These are phyloP conservation scores for Croton laevigatus DNA, from an alignment of 441 rosid genomes.

Conservation along the genomic window DNA sequence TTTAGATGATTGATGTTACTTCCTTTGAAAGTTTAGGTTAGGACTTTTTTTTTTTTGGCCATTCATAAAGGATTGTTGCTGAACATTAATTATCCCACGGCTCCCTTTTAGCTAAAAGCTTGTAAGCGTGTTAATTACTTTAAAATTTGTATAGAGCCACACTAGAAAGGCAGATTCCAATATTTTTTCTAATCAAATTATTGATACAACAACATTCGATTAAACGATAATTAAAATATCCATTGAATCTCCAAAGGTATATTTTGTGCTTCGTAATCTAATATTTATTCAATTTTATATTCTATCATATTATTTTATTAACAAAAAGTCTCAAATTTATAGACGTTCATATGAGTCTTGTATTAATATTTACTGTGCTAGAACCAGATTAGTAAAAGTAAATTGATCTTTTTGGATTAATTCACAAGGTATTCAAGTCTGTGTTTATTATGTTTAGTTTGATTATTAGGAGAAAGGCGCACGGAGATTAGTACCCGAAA, in stretches of 20 bases:
- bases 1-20: constrained; percentile 13
- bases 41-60: neutral
- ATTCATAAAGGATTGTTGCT: neutral
- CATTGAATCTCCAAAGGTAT: neutral
- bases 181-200: constrained; percentile 18
- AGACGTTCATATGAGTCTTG: too few species aligned
- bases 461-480: too few species aligned
- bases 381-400: too few species aligned
- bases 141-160: neutral
- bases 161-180: neutral
- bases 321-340: too few species aligned
- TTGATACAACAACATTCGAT: constrained; percentile 17
- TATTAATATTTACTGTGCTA: too few species aligned
- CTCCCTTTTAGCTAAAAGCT: constrained; percentile 14
- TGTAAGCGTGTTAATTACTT: constrained; percentile 13
- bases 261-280: neutral
- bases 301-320: too few species aligned
- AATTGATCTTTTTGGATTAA: too few species aligned
- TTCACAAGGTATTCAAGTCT: too few species aligned
- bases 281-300: too few species aligned
- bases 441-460: too few species aligned
- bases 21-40: neutral
- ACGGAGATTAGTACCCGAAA: too few species aligned
- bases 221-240: neutral
- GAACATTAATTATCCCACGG: constrained; percentile 2